A percentile compares a stretch with the other conserved stretches of the same genome.
Conservation (phyloP, 768 basidiomycete species). For the Hericium rajendrae region DNA sequence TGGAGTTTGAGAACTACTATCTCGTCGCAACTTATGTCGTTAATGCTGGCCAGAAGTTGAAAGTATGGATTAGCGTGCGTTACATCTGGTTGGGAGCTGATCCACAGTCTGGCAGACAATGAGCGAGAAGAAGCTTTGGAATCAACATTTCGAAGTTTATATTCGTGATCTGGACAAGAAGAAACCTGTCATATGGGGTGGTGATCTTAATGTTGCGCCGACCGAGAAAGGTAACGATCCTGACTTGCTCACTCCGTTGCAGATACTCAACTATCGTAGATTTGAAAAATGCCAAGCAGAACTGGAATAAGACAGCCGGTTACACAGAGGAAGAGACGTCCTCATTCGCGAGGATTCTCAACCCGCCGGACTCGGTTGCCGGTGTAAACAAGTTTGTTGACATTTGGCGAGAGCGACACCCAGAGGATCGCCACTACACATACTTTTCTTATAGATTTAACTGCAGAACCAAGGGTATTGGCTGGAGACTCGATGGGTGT, state of each 20-base stretch:
- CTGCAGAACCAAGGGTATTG: conserved; percentile 69
- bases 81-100: neutral
- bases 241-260: neutral
- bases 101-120: conserved; percentile 42
- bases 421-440: conserved; percentile 62
- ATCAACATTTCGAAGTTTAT: conserved; percentile 63
- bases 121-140: conserved; percentile 71
- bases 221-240: conserved; percentile 47
- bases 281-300: conserved; percentile 54
- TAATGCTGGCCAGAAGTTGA: conserved; percentile 70
- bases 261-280: conserved; percentile 30
- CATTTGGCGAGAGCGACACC: conserved; percentile 69
- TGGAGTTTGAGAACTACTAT: conserved; percentile 68
- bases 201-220: conserved; percentile 83
- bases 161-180: conserved; percentile 61
- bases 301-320: conserved; percentile 85
- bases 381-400: conserved; percentile 49
- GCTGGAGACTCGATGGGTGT: conserved; percentile 88
- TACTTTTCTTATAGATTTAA: conserved; percentile 83
- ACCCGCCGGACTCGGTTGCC: conserved; percentile 32
- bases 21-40: conserved; percentile 77
- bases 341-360: conserved; percentile 60
- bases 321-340: conserved; percentile 78
- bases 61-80: conserved; percentile 24
- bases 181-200: conserved; percentile 84